Conservation (phyloP, 768 basidiomycete genomes). For the Tricholoma matsutake region DNA sequence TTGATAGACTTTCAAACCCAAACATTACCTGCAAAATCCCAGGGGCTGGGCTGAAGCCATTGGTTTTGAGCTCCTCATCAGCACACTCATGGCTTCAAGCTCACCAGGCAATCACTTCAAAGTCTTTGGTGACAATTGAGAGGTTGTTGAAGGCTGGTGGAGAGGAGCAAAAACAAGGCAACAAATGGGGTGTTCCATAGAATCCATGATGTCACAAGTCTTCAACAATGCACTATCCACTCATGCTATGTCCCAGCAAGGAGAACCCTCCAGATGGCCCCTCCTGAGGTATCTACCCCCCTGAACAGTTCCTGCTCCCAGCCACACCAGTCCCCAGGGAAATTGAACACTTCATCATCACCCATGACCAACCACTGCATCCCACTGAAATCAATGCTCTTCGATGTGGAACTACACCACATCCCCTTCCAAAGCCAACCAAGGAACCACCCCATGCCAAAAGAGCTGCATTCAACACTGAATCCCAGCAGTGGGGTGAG, state of each 20-base stretch:
- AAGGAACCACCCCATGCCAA: not conserved
- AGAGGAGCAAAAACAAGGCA: not conserved
- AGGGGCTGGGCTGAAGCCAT: not conserved
- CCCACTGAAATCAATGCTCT: not conserved
- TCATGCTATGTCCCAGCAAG: not conserved
- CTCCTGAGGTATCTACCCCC: not conserved
- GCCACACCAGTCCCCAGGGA: no score
- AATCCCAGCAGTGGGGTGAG: not conserved
- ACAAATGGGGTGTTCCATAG: no score
- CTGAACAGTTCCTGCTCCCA: not conserved
- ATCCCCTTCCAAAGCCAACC: not conserved
- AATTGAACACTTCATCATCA: not conserved
- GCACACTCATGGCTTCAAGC: not conserved
- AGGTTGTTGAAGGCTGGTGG: no score
- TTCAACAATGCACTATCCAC: not conserved
- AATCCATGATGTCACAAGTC: not conserved
- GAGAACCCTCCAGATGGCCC: not conserved
- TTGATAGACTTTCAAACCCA: no score
- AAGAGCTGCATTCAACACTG: not conserved
- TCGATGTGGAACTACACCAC: not conserved
- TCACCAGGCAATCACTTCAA: not conserved
- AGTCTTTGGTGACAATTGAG: not conserved
- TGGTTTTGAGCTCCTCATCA: not conserved
- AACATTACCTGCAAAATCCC: no score
- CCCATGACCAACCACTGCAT: not conserved